These are phyloP conservation scores for Colletotrichum kahawae DNA, from an alignment of 2,329 filamentous ascomycete genomes.

Conservation along the genomic window DNA sequence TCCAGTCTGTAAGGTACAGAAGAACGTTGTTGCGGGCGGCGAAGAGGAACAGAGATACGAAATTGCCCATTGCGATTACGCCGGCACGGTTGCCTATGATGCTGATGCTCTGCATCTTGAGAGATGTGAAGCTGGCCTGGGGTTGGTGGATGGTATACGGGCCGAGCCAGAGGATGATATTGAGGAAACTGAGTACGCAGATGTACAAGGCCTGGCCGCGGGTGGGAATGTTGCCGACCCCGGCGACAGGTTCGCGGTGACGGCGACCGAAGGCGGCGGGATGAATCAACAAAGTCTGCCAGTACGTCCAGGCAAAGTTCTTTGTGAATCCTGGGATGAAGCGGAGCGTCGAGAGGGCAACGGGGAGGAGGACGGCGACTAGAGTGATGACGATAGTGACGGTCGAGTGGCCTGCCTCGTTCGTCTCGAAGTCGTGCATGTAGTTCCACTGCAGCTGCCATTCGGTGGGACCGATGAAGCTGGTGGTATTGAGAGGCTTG, in stretches of 20 bases:
- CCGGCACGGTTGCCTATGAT: constrained; percentile 27
- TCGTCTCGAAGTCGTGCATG: constrained; percentile 55
- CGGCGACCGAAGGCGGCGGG: constrained; percentile 34
- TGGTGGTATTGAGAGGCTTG: constrained; percentile 19
- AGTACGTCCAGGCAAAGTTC: neutral
- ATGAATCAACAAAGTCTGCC: constrained; percentile 28
- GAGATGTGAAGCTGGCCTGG: constrained; percentile 29
- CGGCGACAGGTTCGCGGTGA: constrained; percentile 35
- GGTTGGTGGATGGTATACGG: constrained; percentile 33
- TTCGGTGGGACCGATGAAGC: neutral
- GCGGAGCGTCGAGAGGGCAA: constrained; percentile 36
- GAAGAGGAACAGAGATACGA: constrained; percentile 4
- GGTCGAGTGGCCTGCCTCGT: constrained; percentile 35
- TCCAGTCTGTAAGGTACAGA: constrained; percentile 7
- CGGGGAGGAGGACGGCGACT: constrained; percentile 34
- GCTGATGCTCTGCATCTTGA: constrained; percentile 31
- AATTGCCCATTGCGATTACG: constrained; percentile 11
- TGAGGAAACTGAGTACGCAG: constrained; percentile 35
- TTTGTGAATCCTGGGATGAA: constrained; percentile 34
- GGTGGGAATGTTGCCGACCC: constrained; percentile 35
- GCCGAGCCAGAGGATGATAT: constrained; percentile 35
- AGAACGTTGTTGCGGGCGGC: constrained; percentile 2
- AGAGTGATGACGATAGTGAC: constrained; percentile 27
- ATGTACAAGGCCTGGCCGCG: constrained; percentile 41
- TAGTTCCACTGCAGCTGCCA: constrained; percentile 50